Conservation (phyloP, 352 stramenopile species). For the Phytophthora brassicae region DNA sequence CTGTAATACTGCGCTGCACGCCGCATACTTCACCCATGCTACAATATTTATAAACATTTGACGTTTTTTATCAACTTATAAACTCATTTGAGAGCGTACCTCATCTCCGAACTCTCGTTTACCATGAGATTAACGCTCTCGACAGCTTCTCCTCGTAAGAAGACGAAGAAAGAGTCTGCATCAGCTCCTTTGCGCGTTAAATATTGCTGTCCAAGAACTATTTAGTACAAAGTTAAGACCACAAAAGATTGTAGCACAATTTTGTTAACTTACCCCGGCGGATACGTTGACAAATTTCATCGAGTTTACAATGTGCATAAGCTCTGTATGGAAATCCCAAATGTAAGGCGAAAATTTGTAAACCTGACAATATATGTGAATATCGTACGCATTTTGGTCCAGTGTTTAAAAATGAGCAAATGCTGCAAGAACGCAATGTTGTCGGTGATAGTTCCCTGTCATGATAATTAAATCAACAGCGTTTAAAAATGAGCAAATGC, state of each 20-base stretch:
- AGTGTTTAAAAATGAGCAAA: slow-evolving; percentile 74
- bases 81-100: slow-evolving; percentile 21
- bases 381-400: slow-evolving; percentile 83
- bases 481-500: slow-evolving; percentile 74
- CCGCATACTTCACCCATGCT: slow-evolving; percentile 59
- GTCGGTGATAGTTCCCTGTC: slow-evolving; percentile 76
- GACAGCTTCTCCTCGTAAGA: slow-evolving; percentile 71
- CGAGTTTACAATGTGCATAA: slow-evolving; percentile 85
- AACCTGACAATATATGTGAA: background rate
- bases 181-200: slow-evolving; percentile 72
- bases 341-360: background rate
- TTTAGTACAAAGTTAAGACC: too few species aligned
- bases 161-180: slow-evolving; percentile 77
- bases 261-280: slow-evolving; percentile 38
- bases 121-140: slow-evolving; percentile 69
- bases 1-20: slow-evolving; percentile 69
- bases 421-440: slow-evolving; percentile 85
- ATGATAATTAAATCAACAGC: slow-evolving; percentile 1
- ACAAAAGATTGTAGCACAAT: too few species aligned
- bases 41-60: too few species aligned
- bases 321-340: slow-evolving; percentile 37
- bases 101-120: slow-evolving; percentile 60
- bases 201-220: slow-evolving; percentile 77
- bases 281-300: slow-evolving; percentile 76
- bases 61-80: too few species aligned